These are phyloP conservation scores for Didymella segeticola DNA, from an alignment of 2,329 filamentous ascomycete genomes.

Conservation along the genomic window DNA sequence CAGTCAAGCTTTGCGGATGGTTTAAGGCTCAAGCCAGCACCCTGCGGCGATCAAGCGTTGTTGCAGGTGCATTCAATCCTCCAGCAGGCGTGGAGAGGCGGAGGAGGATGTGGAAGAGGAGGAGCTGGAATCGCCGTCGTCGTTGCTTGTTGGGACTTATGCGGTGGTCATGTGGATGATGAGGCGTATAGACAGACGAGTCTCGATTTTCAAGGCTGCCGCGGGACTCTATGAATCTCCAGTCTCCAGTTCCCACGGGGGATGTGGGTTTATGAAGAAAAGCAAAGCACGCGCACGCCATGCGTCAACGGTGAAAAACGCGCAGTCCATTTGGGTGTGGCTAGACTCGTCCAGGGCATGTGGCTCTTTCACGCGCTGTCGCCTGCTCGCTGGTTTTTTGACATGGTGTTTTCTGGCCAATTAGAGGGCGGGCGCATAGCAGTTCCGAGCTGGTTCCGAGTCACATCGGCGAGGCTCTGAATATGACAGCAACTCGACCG, in stretches of 20 bases:
- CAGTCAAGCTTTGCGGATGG: conserved; percentile 7
- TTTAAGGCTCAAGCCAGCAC: conserved; percentile 15
- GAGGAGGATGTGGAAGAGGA: no score
- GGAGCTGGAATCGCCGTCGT: background rate
- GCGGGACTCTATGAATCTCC: conserved; percentile 9
- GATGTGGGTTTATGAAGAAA: conserved; percentile 17
- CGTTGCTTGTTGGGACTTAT: conserved; percentile 11
- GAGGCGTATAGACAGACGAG: conserved; percentile 1
- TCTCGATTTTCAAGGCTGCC: conserved; percentile 2
- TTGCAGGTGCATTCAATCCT: conserved; percentile 15
- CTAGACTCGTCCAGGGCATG: conserved; percentile 17
- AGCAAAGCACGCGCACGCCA: conserved; percentile 18
- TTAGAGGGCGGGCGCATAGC: conserved; percentile 20
- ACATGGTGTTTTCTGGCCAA: conserved; percentile 20
- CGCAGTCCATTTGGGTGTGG: conserved; percentile 13
- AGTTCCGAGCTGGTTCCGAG: conserved; percentile 17
- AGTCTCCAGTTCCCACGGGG: conserved; percentile 2
- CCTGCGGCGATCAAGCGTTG: conserved; percentile 15
- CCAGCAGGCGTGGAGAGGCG: no score
- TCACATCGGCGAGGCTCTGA: conserved; percentile 15
- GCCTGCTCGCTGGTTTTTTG: conserved; percentile 18
- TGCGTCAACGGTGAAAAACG: conserved; percentile 16
- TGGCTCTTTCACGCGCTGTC: conserved; percentile 17
- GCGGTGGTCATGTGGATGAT: conserved; percentile 13
- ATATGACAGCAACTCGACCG: conserved; percentile 12